Base-by-base conservation (phyloP, 108 stramenopile genomes). In the Skeletonema grethae region DNA sequence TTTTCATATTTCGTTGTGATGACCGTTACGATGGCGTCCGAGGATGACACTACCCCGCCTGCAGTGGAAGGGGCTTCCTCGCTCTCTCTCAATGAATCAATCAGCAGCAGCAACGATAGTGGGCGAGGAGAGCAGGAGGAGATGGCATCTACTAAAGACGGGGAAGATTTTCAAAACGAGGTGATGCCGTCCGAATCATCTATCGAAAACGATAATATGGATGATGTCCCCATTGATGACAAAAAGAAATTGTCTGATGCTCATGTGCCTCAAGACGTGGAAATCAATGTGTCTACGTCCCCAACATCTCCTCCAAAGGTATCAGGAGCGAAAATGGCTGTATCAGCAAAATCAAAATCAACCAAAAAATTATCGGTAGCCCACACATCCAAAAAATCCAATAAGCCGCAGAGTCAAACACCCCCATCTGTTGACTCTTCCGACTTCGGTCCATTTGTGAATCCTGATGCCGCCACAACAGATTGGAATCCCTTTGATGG, bases 401-500 rank as follows among this genome's bases (percentile, higher is more conserved):
- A 53, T 5, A 53, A 53, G 20, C 50, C 50, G 4, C 50, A 53
- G 9, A 24, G 50, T 53, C 50, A 53, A 53, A 53, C 22, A 8
- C 50, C 50, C 9, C 22, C 50, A 18, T 18, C 46, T 5, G 46
- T 11, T 22, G 50, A 53, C 50, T 53, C 50, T 53, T 53, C 50
- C 2, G 50, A 53, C 22, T 73, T 67, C 28, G 66, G 66, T 22
- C 72, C 66, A 18, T 67, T 73, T 32, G 66, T 67, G 20, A 35
- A 67, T 28, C 43, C 64, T 56, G 55, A 20, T 35, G 66, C 32
- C 7, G 18, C 50, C 2, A 20, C 57, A 34, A 53, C 65, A n/a
- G 74, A 75, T 5, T 75, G 74, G 74, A 66, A 69, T 41, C 76
- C 76, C 3, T 69, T 77, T 65, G 76, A 61, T 9, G 64, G 35